Conservation (phyloP, 345 rosid genomes). For the Brassica cretica region DNA sequence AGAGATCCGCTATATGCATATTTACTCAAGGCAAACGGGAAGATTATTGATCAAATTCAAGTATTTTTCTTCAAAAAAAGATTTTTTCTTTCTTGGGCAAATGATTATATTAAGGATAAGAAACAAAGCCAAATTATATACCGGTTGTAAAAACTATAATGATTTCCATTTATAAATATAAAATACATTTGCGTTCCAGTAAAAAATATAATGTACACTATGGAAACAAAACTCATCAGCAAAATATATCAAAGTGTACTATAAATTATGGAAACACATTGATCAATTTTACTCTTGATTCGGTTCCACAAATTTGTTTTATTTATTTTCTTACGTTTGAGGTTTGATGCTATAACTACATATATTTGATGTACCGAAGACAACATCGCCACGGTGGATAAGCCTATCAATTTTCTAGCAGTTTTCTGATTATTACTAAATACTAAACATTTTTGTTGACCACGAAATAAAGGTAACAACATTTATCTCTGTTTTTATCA, state of each 20-base stretch:
- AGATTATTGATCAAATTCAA: too few species aligned
- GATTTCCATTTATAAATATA: not conserved
- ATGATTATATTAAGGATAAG: too few species aligned
- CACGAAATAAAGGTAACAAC: not conserved
- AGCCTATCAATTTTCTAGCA: not conserved
- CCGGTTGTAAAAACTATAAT: not conserved
- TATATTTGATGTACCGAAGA: not conserved
- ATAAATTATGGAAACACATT: not conserved
- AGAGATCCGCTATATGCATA: not conserved
- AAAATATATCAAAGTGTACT: not conserved
- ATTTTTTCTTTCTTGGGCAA: too few species aligned
- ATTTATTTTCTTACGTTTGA: not conserved
- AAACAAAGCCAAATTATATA: not conserved
- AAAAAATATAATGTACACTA: not conserved
- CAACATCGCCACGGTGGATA: not conserved
- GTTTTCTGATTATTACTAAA: not conserved
- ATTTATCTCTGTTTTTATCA: not conserved
- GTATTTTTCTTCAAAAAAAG: too few species aligned
- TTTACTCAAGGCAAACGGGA: not conserved
- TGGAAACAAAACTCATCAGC: not conserved
- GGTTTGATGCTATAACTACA: not conserved
- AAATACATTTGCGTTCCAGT: not conserved
- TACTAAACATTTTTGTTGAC: not conserved
- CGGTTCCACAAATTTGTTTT: not conserved
- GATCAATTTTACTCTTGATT: not conserved